Percentiles rank a stretch among this genome's conserved stretches.
These are phyloP conservation scores for Marchantia paleacea DNA, from an alignment of 225 moss, liverwort and hornwort species.

Conservation along the genomic window DNA sequence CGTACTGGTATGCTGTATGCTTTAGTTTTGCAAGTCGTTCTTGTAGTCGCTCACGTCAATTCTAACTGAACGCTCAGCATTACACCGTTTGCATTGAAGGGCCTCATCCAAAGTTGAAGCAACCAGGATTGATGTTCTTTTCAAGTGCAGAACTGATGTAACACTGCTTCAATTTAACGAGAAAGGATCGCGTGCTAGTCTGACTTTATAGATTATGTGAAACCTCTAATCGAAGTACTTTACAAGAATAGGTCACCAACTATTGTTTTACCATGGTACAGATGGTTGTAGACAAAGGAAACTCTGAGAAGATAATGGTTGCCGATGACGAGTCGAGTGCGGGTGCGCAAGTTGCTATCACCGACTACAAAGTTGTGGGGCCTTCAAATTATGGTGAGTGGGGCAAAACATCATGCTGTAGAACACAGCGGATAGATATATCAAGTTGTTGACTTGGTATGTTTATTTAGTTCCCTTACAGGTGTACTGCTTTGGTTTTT, in stretches of 20 bases:
- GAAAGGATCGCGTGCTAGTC: no score
- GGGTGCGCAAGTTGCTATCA: conserved; percentile 74
- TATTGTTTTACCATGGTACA: conserved; percentile 19
- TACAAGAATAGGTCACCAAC: not conserved
- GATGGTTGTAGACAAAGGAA: conserved; percentile 72
- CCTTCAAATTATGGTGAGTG: conserved; percentile 65
- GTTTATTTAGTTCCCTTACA: not conserved
- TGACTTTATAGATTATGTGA: no score
- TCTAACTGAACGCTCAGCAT: no score
- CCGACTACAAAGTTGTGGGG: conserved; percentile 78
- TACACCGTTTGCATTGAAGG: no score
- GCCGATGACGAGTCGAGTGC: conserved; percentile 54
- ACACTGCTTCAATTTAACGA: no score
- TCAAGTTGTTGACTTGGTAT: not conserved
- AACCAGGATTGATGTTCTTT: no score
- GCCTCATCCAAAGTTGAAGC: no score
- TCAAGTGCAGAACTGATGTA: no score
- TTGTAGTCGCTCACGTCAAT: not conserved
- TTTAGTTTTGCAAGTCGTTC: not conserved
- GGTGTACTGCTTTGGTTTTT: no score
- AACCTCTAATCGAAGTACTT: not conserved
- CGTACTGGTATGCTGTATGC: no score
- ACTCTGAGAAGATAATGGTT: conserved; percentile 75
- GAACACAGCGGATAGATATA: not conserved
- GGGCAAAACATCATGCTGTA: not conserved